Evolutionary conservation across 345 rosid species (phyloP), one percentile per base, ranked within the genome.

Genomic region (Salix udensis): DNA sequence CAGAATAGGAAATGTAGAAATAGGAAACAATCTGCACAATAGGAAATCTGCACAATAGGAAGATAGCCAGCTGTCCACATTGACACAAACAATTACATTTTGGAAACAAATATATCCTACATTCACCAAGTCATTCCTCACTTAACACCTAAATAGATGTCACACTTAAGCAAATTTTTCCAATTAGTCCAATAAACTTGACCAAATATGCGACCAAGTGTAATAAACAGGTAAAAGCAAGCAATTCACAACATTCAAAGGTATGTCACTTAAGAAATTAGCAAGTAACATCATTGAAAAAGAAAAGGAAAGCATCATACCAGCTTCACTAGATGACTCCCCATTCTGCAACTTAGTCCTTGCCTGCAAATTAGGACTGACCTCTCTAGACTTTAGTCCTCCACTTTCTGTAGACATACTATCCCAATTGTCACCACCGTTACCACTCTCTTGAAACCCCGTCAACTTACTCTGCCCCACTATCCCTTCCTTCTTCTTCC

Each of bases 261-360:
- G 10, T 28, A 64, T 10, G 48, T 19, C 70, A 10, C 39, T 28
- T 44, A 14, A 42, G 18, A 44, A 34, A 28, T 21, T 34, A 52
- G 75, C 61, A 70, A 70, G 36, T 40, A 46, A 46, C 50, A 40
- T 23, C 40, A 64, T 46, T 31, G 60, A 61, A 62, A 52, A 34
- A 15, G 28, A 23, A 1, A 30, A n/a, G 26, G 13, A 16, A 71
- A 16, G 26, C 18, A 23, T 7, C 71, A 23, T 85, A 88, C 97
- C 98, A 79, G 87, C 78, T 79, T 84, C 92, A 1, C 89, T 85
- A 7, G 97, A 92, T 39, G 94, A 83, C 61, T 91, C 97, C 18
- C 83, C 94, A 72, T 87, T 88, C 82, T 83, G 89, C 78, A 89
- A 82, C 60, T 84, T 87, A 3, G 92, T 83, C 77, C 81, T 86